These are phyloP conservation scores for Pilobolus umbonatus DNA, from an alignment of 192 early-diverging fungal species.

Conservation along the genomic window DNA sequence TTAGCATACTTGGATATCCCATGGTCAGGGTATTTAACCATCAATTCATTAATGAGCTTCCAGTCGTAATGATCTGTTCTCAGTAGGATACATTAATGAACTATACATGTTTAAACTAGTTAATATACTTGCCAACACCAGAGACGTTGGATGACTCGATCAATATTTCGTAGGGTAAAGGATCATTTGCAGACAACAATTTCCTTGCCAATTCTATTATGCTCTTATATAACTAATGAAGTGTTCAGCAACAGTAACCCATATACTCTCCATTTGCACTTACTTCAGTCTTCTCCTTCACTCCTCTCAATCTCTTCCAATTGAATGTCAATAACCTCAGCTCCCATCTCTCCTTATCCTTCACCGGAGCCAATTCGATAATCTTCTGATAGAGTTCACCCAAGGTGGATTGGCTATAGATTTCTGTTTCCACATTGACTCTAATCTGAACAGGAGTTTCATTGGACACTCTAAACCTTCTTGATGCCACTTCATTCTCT, in stretches of 20 bases:
- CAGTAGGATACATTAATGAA: not conserved
- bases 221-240: constrained; percentile 33
- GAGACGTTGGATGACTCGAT: constrained; percentile 42
- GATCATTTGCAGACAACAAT: constrained; percentile 26
- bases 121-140: constrained; percentile 23
- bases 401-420: constrained; percentile 50
- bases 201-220: constrained; percentile 27
- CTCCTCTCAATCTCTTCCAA: constrained; percentile 3
- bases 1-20: constrained; percentile 42
- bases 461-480: constrained; percentile 64
- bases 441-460: constrained; percentile 56
- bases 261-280: not conserved
- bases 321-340: constrained; percentile 21
- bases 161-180: constrained; percentile 42
- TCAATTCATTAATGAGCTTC: constrained; percentile 35
- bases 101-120: not conserved
- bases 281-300: constrained; percentile 15
- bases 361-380: not conserved
- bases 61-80: constrained; percentile 47
- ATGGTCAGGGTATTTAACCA: constrained; percentile 38
- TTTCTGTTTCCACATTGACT: constrained; percentile 60
- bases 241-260: not conserved
- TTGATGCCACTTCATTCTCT: constrained; percentile 55
- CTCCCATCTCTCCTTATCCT: constrained; percentile 1
- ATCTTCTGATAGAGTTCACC: constrained; percentile 24